phyloP scores from a whole-genome alignment of 768 basidiomycete species.

The Boletus barrowsii region DNA sequence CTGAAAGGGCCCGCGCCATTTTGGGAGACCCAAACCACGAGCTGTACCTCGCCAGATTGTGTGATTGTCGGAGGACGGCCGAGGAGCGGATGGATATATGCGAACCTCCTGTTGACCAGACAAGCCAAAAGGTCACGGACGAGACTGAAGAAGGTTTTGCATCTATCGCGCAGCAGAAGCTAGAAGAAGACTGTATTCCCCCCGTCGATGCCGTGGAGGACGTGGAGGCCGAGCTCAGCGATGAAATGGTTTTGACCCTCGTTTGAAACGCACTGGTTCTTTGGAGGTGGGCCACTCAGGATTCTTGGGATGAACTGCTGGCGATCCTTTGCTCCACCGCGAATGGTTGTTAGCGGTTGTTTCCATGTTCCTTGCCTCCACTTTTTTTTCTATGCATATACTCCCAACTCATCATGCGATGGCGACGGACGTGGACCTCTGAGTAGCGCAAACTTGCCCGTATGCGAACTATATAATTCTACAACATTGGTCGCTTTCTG shows the following conservation, averaged over 20 bases:
- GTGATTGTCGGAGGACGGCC: slow-evolving; percentile 35
- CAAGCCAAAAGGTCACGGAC: slow-evolving; percentile 33
- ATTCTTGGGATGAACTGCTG: slow-evolving; percentile 32
- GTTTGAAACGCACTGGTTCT: slow-evolving; percentile 1
- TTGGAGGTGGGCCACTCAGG: slow-evolving; percentile 11
- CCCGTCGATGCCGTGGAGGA: slow-evolving; percentile 15
- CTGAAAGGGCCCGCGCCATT: slow-evolving; percentile 56
- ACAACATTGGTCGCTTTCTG: background rate
- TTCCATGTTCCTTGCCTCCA: slow-evolving; percentile 22
- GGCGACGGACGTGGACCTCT: background rate
- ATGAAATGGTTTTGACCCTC: slow-evolving; percentile 11
- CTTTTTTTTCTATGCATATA: background rate
- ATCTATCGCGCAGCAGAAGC: slow-evolving; percentile 35
- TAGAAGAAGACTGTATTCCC: slow-evolving; percentile 24
- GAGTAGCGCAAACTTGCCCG: background rate
- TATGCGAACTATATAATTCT: background rate
- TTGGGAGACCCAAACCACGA: slow-evolving; percentile 48
- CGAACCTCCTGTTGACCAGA: slow-evolving; percentile 17
- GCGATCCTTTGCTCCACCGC: slow-evolving; percentile 29
- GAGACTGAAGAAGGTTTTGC: slow-evolving; percentile 54
- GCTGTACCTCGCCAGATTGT: slow-evolving; percentile 42
- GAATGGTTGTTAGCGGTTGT: slow-evolving; percentile 33
- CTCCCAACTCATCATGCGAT: slow-evolving; percentile 8
- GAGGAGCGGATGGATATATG: slow-evolving; percentile 14
- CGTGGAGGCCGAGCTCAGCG: slow-evolving; percentile 14